Conservation (phyloP, 2,329 filamentous ascomycete species). For the Fusarium sp. region DNA sequence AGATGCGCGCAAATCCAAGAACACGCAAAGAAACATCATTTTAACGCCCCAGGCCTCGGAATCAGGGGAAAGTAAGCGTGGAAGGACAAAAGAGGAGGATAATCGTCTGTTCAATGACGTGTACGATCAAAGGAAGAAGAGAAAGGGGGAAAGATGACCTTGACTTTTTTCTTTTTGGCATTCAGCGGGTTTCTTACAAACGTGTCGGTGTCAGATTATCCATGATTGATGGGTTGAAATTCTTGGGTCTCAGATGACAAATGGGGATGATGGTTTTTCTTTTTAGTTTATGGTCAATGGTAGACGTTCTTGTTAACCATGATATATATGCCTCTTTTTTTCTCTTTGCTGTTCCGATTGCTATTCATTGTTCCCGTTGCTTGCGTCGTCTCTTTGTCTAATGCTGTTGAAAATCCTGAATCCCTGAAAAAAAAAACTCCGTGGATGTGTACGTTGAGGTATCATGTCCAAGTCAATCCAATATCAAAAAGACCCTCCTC, state of each 20-base stretch:
- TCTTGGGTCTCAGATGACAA: neutral
- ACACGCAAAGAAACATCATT: neutral
- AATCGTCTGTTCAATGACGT: slow-evolving; percentile 25
- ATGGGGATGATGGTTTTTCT: neutral
- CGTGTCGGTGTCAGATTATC: slow-evolving; percentile 18
- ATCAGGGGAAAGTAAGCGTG: neutral
- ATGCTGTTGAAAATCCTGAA: slow-evolving; percentile 42
- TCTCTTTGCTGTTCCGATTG: neutral
- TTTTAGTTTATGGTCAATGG: slow-evolving; percentile 21
- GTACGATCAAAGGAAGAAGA: slow-evolving; percentile 33
- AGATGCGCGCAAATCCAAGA: slow-evolving; percentile 37
- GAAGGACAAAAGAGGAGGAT: slow-evolving; percentile 21
- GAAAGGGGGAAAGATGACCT: neutral
- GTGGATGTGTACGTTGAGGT: slow-evolving; percentile 50
- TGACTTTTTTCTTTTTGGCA: slow-evolving; percentile 10
- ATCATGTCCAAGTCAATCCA: slow-evolving; percentile 35
- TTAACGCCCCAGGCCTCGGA: no score
- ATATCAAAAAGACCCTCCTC: slow-evolving; percentile 25
- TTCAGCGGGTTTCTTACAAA: slow-evolving; percentile 33
- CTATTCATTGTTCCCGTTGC: slow-evolving; percentile 2
- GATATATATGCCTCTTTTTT: slow-evolving; percentile 17
- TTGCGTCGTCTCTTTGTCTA: slow-evolving; percentile 31
- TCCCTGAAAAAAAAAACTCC: slow-evolving; percentile 41
- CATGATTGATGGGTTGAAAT: slow-evolving; percentile 7
- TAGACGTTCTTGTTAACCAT: slow-evolving; percentile 19